These are phyloP conservation scores for Penicillium riverlandense DNA, from an alignment of 495 filamentous ascomycete species.

Conservation along the genomic window DNA sequence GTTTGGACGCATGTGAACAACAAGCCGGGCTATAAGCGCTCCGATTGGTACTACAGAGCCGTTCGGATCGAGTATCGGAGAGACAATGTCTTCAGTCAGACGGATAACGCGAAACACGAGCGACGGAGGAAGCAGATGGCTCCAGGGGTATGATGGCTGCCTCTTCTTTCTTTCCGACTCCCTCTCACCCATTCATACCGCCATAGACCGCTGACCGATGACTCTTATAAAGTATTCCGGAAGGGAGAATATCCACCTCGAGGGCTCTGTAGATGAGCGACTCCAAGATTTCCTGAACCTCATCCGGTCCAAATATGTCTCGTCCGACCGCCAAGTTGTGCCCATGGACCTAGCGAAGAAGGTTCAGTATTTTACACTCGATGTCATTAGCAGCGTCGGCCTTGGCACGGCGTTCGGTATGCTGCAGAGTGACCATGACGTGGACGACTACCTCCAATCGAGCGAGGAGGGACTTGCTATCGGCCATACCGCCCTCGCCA, in stretches of 20 bases:
- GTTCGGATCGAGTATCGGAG: conserved; percentile 12
- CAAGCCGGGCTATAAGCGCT: conserved; percentile 17
- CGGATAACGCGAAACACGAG: conserved; percentile 16
- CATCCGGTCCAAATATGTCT: conserved; percentile 25
- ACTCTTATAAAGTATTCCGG: conserved; percentile 27
- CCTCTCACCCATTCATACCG: background rate
- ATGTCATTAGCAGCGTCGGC: conserved; percentile 37
- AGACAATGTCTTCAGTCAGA: conserved; percentile 20
- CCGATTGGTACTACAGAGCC: conserved; percentile 19
- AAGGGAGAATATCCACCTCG: conserved; percentile 30
- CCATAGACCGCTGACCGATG: background rate
- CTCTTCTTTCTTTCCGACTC: background rate
- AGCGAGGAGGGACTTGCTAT: conserved; percentile 22
- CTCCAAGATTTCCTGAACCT: conserved; percentile 18
- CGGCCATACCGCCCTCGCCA: conserved; percentile 7
- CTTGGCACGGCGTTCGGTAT: conserved; percentile 36
- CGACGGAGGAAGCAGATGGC: conserved; percentile 18
- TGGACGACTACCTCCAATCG: conserved; percentile 38
- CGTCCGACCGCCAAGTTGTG: conserved; percentile 2
- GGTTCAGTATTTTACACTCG: conserved; percentile 36
- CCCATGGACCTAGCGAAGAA: conserved; percentile 34
- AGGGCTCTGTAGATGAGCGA: conserved; percentile 20
- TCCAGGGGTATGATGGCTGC: conserved; percentile 12
- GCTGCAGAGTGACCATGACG: conserved; percentile 37
- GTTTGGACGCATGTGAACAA: conserved; percentile 19